These are phyloP conservation scores for Massariosphaeria phaeospora DNA, from an alignment of 495 filamentous ascomycete genomes.

Conservation along the genomic window DNA sequence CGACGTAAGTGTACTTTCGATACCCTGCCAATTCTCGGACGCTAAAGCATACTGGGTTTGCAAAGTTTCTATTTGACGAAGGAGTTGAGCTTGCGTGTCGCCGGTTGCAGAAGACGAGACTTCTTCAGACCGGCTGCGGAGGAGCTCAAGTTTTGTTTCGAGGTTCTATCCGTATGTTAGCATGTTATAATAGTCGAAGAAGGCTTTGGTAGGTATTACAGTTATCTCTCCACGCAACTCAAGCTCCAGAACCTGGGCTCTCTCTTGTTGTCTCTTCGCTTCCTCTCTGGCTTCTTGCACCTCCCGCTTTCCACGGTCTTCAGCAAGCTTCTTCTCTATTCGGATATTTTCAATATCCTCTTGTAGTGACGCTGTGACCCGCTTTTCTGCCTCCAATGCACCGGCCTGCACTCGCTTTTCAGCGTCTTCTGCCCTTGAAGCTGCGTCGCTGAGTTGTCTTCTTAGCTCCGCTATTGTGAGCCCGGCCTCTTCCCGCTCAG, in stretches of 20 bases:
- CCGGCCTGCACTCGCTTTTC: slow-evolving; percentile 64
- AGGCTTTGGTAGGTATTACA: slow-evolving; percentile 34
- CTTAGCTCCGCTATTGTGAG: slow-evolving; percentile 65
- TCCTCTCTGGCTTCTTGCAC: slow-evolving; percentile 65
- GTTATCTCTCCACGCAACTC: slow-evolving; percentile 79
- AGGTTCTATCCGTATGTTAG: slow-evolving; percentile 50
- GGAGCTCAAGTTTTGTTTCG: slow-evolving; percentile 85
- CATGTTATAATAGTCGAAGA: not conserved
- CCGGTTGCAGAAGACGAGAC: slow-evolving; percentile 74
- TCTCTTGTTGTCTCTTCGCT: slow-evolving; percentile 69
- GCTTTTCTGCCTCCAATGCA: slow-evolving; percentile 64
- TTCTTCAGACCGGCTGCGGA: slow-evolving; percentile 83
- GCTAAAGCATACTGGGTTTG: slow-evolving; percentile 93
- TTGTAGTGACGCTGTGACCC: slow-evolving; percentile 60
- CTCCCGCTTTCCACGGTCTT: slow-evolving; percentile 66
- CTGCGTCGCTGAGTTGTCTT: slow-evolving; percentile 62
- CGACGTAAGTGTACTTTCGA: slow-evolving; percentile 75
- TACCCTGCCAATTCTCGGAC: slow-evolving; percentile 95
- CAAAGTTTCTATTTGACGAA: slow-evolving; percentile 90
- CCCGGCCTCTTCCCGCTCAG: slow-evolving; percentile 62
- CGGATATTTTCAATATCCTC: slow-evolving; percentile 65
- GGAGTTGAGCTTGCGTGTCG: slow-evolving; percentile 82
- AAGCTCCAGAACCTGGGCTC: slow-evolving; percentile 61
- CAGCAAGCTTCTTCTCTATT: slow-evolving; percentile 69
- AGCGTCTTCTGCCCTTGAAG: slow-evolving; percentile 59